A percentile compares a stretch with the other conserved stretches of the same genome.
Evolutionary conservation across 108 stramenopile genomes (phyloP).

Genomic region (Seminavis robusta): DNA sequence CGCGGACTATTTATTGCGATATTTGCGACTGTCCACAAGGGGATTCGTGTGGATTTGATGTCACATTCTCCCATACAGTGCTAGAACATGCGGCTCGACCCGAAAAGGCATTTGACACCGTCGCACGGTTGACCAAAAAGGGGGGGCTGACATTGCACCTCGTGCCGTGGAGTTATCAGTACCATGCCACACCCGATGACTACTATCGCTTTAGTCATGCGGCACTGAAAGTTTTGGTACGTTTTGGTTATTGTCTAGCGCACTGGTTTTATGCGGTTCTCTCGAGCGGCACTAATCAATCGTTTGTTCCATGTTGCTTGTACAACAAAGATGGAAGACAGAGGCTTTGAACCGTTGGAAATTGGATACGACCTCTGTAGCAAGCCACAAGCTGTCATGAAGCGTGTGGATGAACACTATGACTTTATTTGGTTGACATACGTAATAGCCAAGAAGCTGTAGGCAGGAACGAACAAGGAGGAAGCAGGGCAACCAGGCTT

Average conservation of each 20-base stretch:
- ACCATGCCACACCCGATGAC: slow-evolving; percentile 52
- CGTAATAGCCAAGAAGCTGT: slow-evolving; percentile 32
- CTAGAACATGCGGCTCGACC: slow-evolving; percentile 41
- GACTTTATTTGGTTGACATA: slow-evolving; percentile 51
- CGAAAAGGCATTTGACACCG: slow-evolving; percentile 40
- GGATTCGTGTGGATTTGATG: slow-evolving; percentile 39
- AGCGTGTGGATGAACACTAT: slow-evolving; percentile 41
- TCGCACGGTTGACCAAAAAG: slow-evolving; percentile 43
- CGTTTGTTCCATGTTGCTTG: slow-evolving; percentile 2
- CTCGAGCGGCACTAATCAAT: not conserved
- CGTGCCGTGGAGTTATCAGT: slow-evolving; percentile 46
- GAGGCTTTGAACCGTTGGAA: slow-evolving; percentile 43
- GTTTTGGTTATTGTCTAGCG: not conserved
- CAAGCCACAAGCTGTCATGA: slow-evolving; percentile 27
- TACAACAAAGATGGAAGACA: slow-evolving; percentile 43
- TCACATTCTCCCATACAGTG: slow-evolving; percentile 48
- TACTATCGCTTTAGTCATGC: slow-evolving; percentile 48
- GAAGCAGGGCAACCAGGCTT: no score
- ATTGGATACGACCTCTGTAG: slow-evolving; percentile 50
- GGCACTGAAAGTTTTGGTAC: slow-evolving; percentile 16
- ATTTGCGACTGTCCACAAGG: slow-evolving; percentile 44
- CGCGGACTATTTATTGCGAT: slow-evolving; percentile 36
- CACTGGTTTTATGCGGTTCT: not conserved
- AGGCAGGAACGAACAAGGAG: no score
- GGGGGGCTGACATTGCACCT: slow-evolving; percentile 47